Evolutionary conservation across 805 yeast genomes (phyloP).

Genomic region (Spathaspora passalidarum): DNA sequence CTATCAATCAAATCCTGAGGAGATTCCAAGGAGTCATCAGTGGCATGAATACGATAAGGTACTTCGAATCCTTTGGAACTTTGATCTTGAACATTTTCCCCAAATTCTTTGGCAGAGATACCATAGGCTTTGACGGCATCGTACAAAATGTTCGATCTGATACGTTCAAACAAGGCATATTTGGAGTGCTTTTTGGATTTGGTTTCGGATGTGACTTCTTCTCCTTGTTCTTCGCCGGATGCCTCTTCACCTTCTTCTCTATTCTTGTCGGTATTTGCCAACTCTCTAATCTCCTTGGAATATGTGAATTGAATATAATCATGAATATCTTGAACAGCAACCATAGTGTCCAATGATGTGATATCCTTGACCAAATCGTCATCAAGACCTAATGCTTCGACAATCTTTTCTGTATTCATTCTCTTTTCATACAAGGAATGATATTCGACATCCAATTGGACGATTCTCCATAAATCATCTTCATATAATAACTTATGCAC

Average conservation of each 20-base stretch:
- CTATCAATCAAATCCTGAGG: conserved; percentile 61
- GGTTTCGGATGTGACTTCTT: conserved; percentile 1
- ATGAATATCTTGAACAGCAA: conserved; percentile 81
- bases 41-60: conserved; percentile 59
- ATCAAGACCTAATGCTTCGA: conserved; percentile 48
- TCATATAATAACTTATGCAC: conserved; percentile 60
- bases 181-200: conserved; percentile 54
- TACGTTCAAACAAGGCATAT: conserved; percentile 60
- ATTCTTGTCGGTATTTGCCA: conserved; percentile 15
- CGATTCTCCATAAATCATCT: conserved; percentile 91
- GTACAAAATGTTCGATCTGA: conserved; percentile 61
- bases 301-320: conserved; percentile 78
- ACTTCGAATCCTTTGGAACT: conserved; percentile 46
- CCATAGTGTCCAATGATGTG: conserved; percentile 56
- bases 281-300: conserved; percentile 56
- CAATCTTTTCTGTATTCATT: conserved; percentile 55
- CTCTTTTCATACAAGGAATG: conserved; percentile 80
- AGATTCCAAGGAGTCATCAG: conserved; percentile 60
- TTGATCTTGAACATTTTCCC: conserved; percentile 71
- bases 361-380: conserved; percentile 59
- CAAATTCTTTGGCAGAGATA: conserved; percentile 73
- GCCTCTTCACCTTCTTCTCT: conserved; percentile 17
- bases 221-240: conserved; percentile 14
- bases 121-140: conserved; percentile 70
- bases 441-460: conserved; percentile 81